These are phyloP conservation scores for Canavalia ensiformis DNA, from an alignment of 306 rosid species.

Conservation along the genomic window DNA sequence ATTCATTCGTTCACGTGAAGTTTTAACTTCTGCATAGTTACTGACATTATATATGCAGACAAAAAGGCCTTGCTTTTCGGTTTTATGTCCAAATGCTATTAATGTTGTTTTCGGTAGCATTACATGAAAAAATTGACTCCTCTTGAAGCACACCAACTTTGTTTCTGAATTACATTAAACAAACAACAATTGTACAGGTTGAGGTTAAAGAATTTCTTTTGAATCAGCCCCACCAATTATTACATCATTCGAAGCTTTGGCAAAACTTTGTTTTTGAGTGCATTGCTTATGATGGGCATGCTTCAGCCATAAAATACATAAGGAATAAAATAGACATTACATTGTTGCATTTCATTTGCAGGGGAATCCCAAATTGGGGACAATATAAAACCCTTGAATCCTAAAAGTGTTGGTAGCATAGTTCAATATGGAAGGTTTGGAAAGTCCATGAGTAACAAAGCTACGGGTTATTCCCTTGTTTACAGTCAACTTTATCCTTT, in stretches of 20 bases:
- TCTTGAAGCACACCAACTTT: no score
- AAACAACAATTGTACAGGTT: neutral
- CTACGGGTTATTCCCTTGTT: constrained; percentile 73
- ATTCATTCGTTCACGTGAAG: constrained; percentile 27
- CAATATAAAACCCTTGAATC: constrained; percentile 68
- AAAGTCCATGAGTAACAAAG: constrained; percentile 49
- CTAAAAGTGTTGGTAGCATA: constrained; percentile 65
- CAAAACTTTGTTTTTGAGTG: neutral
- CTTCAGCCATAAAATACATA: neutral
- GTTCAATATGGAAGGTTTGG: constrained; percentile 70
- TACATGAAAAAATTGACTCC: neutral
- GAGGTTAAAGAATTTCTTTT: constrained; percentile 19
- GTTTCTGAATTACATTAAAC: no score
- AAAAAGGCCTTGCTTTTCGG: neutral
- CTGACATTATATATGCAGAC: neutral
- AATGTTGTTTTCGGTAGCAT: constrained; percentile 15
- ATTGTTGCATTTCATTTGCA: constrained; percentile 51
- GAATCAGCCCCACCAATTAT: neutral
- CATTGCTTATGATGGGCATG: neutral
- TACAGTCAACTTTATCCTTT: constrained; percentile 89
- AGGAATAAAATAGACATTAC: neutral
- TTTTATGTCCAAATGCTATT: constrained; percentile 5
- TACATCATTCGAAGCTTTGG: neutral
- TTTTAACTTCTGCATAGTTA: neutral
- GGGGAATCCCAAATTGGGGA: constrained; percentile 93